Conservation (phyloP, 768 basidiomycete genomes). For the Leccinum pellstonianum region DNA sequence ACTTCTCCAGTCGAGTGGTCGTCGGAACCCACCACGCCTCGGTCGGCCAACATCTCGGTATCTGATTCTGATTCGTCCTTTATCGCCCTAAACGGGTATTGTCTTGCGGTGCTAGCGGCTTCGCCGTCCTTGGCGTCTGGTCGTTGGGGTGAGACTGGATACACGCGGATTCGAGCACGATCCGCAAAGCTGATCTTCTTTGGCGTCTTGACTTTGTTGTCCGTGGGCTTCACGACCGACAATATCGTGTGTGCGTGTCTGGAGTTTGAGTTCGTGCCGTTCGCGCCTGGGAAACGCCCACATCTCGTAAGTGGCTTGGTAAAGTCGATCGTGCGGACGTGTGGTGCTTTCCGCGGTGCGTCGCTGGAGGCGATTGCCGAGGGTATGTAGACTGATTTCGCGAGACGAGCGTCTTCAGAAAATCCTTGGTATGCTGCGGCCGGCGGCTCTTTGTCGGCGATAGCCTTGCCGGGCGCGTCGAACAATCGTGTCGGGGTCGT, state of each 20-base stretch:
- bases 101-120: neutral
- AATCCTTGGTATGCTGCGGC: neutral
- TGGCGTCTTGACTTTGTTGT: slow-evolving; percentile 19
- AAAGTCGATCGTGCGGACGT: slow-evolving; percentile 30
- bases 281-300: slow-evolving; percentile 7
- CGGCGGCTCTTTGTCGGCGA: neutral
- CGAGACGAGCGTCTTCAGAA: neutral
- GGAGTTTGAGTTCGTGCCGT: slow-evolving; percentile 2
- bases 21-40: neutral
- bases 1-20: neutral
- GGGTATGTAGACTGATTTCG: neutral
- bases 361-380: neutral
- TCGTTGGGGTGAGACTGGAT: slow-evolving; percentile 13
- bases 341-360: neutral
- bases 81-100: neutral
- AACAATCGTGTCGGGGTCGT: neutral
- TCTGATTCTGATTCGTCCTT: neutral
- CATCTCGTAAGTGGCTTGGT: slow-evolving; percentile 18
- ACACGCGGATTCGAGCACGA: slow-evolving; percentile 23
- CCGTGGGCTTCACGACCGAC: slow-evolving; percentile 8
- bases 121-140: neutral
- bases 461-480: slow-evolving; percentile 13
- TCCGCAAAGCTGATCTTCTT: slow-evolving; percentile 29
- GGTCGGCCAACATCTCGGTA: neutral
- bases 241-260: neutral